Conservation (phyloP, 306 rosid genomes). For the Cicer cuneatum region DNA sequence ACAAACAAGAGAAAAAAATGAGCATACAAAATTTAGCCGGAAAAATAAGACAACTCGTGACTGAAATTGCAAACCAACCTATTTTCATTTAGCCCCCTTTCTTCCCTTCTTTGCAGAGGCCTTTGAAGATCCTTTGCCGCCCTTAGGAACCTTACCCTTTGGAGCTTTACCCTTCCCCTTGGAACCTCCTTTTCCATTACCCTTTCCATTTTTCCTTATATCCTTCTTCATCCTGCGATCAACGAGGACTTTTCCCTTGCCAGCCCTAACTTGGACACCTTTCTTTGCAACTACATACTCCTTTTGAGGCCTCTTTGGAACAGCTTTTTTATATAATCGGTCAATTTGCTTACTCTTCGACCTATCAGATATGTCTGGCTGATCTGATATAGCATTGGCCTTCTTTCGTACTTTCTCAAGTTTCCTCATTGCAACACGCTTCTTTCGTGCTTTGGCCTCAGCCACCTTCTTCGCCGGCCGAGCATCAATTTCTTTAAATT, state of each 20-base stretch:
- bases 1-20: not conserved
- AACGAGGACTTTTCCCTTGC: slow-evolving; percentile 78
- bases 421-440: slow-evolving; percentile 77
- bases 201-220: slow-evolving; percentile 57
- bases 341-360: slow-evolving; percentile 92
- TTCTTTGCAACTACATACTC: slow-evolving; percentile 97
- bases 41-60: slow-evolving; percentile 7
- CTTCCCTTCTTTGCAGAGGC: slow-evolving; percentile 57
- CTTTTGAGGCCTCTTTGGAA: slow-evolving; percentile 74
- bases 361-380: slow-evolving; percentile 80
- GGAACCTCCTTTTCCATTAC: slow-evolving; percentile 60
- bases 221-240: slow-evolving; percentile 92
- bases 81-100: slow-evolving; percentile 51
- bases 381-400: slow-evolving; percentile 91
- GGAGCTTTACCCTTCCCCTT: slow-evolving; percentile 45
- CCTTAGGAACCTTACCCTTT: slow-evolving; percentile 3
- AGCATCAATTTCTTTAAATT: slow-evolving; percentile 85
- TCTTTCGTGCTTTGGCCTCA: slow-evolving; percentile 79
- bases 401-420: slow-evolving; percentile 94
- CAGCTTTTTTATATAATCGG: slow-evolving; percentile 71
- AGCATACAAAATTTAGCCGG: slow-evolving; percentile 36
- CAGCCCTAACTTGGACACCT: slow-evolving; percentile 85
- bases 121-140: slow-evolving; percentile 64
- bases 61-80: slow-evolving; percentile 24
- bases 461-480: slow-evolving; percentile 80